Conservation (phyloP, 768 basidiomycete genomes). For the Termitomyces sp. region DNA sequence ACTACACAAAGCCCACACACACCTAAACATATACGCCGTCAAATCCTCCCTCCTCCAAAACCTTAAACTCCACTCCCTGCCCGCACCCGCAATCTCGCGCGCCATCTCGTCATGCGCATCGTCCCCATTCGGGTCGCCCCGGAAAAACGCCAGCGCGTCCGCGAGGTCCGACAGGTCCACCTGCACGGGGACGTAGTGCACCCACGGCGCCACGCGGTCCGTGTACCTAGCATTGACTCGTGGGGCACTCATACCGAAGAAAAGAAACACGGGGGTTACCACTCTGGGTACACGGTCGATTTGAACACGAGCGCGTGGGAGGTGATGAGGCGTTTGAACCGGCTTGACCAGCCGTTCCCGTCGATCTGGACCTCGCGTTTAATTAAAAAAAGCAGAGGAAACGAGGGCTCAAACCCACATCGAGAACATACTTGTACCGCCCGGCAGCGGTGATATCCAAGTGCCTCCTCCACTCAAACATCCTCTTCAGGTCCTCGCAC, state of each 20-base stretch:
- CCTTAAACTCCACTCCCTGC: conserved; percentile 47
- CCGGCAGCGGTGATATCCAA: conserved; percentile 37
- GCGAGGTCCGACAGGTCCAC: conserved; percentile 59
- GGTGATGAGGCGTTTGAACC: conserved; percentile 53
- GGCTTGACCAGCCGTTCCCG: conserved; percentile 57
- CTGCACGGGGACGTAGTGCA: conserved; percentile 69
- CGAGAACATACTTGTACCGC: conserved; percentile 54
- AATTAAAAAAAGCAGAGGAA: neutral
- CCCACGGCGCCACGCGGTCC: conserved; percentile 55
- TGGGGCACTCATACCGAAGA: neutral
- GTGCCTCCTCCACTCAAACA: conserved; percentile 41
- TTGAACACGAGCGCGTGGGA: conserved; percentile 58
- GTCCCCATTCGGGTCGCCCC: conserved; percentile 46
- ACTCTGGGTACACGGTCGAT: conserved; percentile 60
- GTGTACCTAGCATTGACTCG: conserved; percentile 31
- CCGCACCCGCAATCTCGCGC: conserved; percentile 46
- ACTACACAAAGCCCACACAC: neutral
- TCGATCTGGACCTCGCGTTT: no score
- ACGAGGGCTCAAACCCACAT: conserved; percentile 31
- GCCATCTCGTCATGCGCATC: conserved; percentile 56
- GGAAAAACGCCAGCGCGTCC: conserved; percentile 69
- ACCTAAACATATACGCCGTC: conserved; percentile 55
- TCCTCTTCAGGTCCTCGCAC: conserved; percentile 34
- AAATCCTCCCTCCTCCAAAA: conserved; percentile 61
- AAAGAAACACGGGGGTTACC: conserved; percentile 25